Percentiles rank a stretch among this genome's conserved stretches.
phyloP scores from a whole-genome alignment of 345 rosid genomes.

The Chamaenerion angustifolium region DNA sequence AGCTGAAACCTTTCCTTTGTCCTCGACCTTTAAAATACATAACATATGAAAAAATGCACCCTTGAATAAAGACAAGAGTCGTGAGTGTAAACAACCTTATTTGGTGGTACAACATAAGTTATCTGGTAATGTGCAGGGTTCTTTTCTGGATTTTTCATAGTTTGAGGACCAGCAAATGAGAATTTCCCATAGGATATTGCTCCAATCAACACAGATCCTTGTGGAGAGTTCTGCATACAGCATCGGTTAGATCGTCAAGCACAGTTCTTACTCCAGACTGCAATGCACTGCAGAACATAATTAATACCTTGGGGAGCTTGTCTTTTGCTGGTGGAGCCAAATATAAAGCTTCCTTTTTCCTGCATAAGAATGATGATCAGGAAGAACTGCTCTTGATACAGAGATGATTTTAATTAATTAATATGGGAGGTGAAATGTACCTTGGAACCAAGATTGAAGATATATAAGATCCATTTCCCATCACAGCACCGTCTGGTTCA shows the following conservation, averaged over 20 bases:
- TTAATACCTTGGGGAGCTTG: slow-evolving; percentile 61
- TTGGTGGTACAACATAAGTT: slow-evolving; percentile 72
- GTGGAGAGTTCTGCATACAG: slow-evolving; percentile 57
- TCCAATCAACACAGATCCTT: slow-evolving; percentile 73
- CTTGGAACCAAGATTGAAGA: slow-evolving; percentile 77
- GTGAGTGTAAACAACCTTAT: slow-evolving; percentile 39
- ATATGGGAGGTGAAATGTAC: slow-evolving; percentile 22
- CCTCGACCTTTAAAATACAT: slow-evolving; percentile 37
- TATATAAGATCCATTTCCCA: slow-evolving; percentile 76
- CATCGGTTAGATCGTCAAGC: slow-evolving; percentile 4
- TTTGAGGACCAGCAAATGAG: slow-evolving; percentile 33
- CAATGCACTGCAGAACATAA: slow-evolving; percentile 3
- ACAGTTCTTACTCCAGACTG: background rate
- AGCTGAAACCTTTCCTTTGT: slow-evolving; percentile 48
- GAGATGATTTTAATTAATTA: background rate
- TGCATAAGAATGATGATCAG: slow-evolving; percentile 17
- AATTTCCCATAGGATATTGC: slow-evolving; percentile 65
- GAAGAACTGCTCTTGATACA: slow-evolving; percentile 2
- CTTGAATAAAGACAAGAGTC: slow-evolving; percentile 5
- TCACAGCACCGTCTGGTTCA: slow-evolving; percentile 90
- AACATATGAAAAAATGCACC: slow-evolving; percentile 3
- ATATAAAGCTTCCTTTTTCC: slow-evolving; percentile 80
- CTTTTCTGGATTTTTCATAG: slow-evolving; percentile 40
- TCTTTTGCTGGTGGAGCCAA: slow-evolving; percentile 72
- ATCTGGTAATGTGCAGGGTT: slow-evolving; percentile 56